A percentile compares a stretch with the other conserved stretches of the same genome.
These are phyloP conservation scores for Schizochytrium sp. DNA, from an alignment of 108 stramenopile species.

Conservation along the genomic window DNA sequence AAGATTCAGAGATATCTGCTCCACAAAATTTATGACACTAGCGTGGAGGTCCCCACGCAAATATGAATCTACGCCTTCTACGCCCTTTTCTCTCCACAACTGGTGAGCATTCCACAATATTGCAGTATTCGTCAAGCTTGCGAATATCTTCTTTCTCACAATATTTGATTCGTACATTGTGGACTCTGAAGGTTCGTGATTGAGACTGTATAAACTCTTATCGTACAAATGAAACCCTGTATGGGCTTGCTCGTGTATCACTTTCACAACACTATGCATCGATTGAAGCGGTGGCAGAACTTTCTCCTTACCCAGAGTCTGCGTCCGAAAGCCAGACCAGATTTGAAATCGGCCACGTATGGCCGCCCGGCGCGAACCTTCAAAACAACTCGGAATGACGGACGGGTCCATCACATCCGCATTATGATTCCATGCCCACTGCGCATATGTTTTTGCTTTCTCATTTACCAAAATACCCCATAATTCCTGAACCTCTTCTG, in stretches of 20 bases:
- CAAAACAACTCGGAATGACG: too few species aligned
- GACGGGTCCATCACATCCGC: too few species aligned
- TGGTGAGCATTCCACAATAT: conserved; percentile 8
- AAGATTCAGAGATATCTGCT: conserved; percentile 11
- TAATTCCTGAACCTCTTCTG: background rate
- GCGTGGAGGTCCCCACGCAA: background rate
- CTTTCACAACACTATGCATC: too few species aligned
- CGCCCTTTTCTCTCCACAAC: background rate
- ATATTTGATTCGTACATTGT: background rate
- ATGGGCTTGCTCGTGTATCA: background rate
- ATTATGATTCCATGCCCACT: background rate
- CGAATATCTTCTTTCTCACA: background rate
- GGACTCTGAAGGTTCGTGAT: background rate
- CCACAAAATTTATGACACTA: background rate
- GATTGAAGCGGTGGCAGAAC: too few species aligned
- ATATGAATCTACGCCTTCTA: background rate
- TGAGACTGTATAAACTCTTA: background rate
- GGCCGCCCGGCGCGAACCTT: too few species aligned
- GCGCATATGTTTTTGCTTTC: background rate
- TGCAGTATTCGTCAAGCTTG: conserved; percentile 1
- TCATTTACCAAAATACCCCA: background rate
- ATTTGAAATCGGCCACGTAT: too few species aligned
- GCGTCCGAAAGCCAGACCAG: too few species aligned
- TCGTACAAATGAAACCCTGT: background rate
- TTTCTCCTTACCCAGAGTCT: too few species aligned